phyloP scores from a whole-genome alignment of 2,329 filamentous ascomycete species.

The Emmonsia crescens region DNA sequence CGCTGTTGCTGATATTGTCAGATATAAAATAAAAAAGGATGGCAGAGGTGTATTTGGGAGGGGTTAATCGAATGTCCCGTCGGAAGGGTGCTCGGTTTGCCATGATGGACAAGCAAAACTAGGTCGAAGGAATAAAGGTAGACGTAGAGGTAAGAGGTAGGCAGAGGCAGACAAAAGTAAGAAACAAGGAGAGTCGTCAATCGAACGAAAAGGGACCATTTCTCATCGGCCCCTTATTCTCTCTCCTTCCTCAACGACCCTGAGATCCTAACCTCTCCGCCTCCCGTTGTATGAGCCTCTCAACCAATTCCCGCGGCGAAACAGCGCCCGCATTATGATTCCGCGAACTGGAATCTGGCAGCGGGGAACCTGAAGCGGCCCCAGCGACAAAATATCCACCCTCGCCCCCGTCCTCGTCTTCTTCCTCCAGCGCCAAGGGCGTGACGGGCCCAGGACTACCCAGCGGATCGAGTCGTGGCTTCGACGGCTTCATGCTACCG shows the following conservation, averaged over 20 bases:
- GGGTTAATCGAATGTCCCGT: neutral
- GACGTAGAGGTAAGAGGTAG: no score
- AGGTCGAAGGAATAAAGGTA: neutral
- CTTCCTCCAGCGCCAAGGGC: slow-evolving; percentile 32
- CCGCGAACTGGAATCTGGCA: slow-evolving; percentile 4
- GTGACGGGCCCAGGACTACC: slow-evolving; percentile 38
- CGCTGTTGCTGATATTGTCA: neutral
- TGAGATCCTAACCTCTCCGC: slow-evolving; percentile 19
- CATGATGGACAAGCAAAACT: neutral
- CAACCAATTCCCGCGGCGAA: slow-evolving; percentile 23
- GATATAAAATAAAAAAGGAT: slow-evolving; percentile 1
- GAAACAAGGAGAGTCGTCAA: neutral
- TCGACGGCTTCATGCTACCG: slow-evolving; percentile 27
- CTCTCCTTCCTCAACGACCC: slow-evolving; percentile 19
- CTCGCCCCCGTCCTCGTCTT: no score
- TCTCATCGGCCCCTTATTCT: slow-evolving; percentile 17
- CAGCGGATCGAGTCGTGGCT: slow-evolving; percentile 35
- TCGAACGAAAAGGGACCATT: neutral
- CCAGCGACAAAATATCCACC: slow-evolving; percentile 31
- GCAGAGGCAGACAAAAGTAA: no score
- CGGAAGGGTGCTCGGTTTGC: neutral
- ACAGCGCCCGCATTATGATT: slow-evolving; percentile 16
- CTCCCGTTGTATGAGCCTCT: slow-evolving; percentile 26
- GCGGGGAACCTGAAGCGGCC: slow-evolving; percentile 5
- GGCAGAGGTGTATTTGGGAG: neutral